Evolutionary conservation across 139 green algal species (phyloP).

Genomic region (Coccomyxa sp.): DNA sequence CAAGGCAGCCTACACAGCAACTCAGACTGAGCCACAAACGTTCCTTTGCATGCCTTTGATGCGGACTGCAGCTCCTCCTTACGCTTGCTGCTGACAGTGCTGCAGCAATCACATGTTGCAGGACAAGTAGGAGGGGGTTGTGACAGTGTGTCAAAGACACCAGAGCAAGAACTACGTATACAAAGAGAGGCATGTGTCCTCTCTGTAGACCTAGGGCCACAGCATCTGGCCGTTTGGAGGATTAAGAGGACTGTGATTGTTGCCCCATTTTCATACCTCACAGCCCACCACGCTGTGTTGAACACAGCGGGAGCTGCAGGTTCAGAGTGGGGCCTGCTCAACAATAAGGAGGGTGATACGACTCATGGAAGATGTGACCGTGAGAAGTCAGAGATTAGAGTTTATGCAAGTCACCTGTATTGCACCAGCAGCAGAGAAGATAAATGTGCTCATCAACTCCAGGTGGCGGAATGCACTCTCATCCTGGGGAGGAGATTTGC

Average conservation of each 20-base stretch:
- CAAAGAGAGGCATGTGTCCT: neutral
- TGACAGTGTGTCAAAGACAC: neutral
- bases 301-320: neutral
- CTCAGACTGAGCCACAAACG: too few species aligned
- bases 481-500: neutral
- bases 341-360: neutral
- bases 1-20: neutral
- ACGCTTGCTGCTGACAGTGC: neutral
- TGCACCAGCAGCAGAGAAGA: conserved; percentile 11
- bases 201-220: neutral
- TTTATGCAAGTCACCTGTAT: too few species aligned
- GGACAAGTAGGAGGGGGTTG: neutral
- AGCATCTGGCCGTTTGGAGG: neutral
- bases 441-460: too few species aligned
- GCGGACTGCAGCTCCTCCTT: too few species aligned
- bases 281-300: neutral
- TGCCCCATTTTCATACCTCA: neutral
- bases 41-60: too few species aligned
- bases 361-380: neutral
- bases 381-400: neutral
- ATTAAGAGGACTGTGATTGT: neutral
- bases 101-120: neutral
- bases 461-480: neutral
- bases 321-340: neutral
- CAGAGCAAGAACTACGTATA: neutral